Conservation (phyloP, 2,329 filamentous ascomycete species). For the Cytospora piceicola region DNA sequence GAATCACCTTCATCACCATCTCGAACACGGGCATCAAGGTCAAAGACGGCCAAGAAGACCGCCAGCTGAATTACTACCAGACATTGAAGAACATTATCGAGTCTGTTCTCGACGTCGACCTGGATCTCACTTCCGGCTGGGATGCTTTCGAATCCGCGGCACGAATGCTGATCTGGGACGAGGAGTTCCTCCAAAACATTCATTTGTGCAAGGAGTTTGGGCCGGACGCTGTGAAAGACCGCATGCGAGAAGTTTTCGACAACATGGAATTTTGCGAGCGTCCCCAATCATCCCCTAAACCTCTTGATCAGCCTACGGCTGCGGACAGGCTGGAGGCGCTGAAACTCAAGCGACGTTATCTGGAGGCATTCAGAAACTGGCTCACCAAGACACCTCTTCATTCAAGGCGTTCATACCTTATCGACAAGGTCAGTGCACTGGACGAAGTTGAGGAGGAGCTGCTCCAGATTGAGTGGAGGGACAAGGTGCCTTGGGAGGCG, state of each 20-base stretch:
- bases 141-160: constrained; percentile 27
- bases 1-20: constrained; percentile 18
- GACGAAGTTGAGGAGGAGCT: constrained; percentile 3
- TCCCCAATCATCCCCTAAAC: neutral
- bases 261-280: neutral
- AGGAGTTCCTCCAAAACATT: constrained; percentile 2
- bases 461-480: constrained; percentile 21
- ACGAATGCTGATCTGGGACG: constrained; percentile 26
- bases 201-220: neutral
- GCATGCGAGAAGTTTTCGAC: neutral
- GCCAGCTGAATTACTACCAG: constrained; percentile 23
- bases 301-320: neutral
- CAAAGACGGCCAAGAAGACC: constrained; percentile 12
- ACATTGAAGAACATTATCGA: constrained; percentile 4
- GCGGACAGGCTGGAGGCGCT: neutral
- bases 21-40: neutral
- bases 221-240: neutral
- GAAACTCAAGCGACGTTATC: neutral
- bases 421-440: neutral
- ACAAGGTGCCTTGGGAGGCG: constrained; percentile 25
- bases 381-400: constrained; percentile 26
- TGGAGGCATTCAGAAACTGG: constrained; percentile 6
- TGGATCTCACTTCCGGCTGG: constrained; percentile 20
- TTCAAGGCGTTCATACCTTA: constrained; percentile 23
- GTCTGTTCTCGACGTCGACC: constrained; percentile 6